phyloP scores from a whole-genome alignment of 257 asterid species.

The Solanum piurae region DNA sequence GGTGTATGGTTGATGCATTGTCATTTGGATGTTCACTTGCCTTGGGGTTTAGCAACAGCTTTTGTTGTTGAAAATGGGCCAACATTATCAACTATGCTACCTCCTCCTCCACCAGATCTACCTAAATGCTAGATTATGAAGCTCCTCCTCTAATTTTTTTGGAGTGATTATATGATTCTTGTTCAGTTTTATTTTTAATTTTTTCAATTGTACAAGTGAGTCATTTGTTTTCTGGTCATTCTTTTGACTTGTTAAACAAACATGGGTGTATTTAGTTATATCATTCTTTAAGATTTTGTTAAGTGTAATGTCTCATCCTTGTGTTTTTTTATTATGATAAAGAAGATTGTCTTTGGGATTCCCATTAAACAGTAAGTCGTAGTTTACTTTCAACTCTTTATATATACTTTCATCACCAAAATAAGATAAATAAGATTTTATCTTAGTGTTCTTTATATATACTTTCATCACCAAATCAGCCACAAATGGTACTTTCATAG shows the following conservation, averaged over 20 bases:
- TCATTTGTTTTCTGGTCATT: not conserved
- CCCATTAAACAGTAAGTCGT: not conserved
- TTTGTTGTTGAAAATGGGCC: slow-evolving; percentile 36
- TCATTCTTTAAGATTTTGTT: not conserved
- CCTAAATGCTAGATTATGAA: slow-evolving; percentile 16
- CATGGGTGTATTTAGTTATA: not conserved
- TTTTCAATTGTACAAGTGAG: not conserved
- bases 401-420: not conserved
- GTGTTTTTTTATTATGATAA: not conserved
- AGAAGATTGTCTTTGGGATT: not conserved
- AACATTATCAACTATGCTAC: slow-evolving; percentile 19
- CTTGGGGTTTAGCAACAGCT: slow-evolving; percentile 42
- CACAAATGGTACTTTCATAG: not conserved
- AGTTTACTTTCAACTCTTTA: not conserved
- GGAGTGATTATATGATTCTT: not conserved
- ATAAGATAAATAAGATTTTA: not conserved
- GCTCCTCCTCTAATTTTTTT: not conserved
- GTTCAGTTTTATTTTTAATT: not conserved
- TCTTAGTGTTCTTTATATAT: not conserved
- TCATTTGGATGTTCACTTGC: slow-evolving; percentile 50
- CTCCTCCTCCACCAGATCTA: slow-evolving; percentile 36
- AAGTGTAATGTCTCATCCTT: not conserved
- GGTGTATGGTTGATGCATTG: slow-evolving; percentile 56
- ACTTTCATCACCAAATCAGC: not conserved
- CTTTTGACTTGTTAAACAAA: not conserved